Conservation (phyloP, 2,329 filamentous ascomycete species). For the Trichoderma harzianum region DNA sequence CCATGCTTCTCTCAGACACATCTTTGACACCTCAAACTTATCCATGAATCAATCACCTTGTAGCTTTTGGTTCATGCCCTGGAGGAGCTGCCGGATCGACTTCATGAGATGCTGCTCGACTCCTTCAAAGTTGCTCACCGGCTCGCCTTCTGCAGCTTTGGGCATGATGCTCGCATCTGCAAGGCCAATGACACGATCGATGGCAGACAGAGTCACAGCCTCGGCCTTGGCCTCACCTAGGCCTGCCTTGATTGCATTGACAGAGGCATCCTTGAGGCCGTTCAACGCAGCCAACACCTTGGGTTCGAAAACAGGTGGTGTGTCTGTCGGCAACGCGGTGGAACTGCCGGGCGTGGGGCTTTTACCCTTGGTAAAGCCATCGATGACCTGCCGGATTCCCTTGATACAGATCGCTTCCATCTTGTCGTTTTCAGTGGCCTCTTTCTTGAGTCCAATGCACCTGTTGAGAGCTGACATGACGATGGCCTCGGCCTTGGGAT, state of each 20-base stretch:
- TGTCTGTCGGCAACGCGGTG: conserved; percentile 24
- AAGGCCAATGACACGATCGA: conserved; percentile 49
- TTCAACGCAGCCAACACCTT: conserved; percentile 41
- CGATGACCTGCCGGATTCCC: conserved; percentile 41
- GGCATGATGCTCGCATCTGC: conserved; percentile 42
- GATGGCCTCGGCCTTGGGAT: conserved; percentile 44
- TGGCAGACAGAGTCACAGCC: conserved; percentile 47
- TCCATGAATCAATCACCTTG: conserved; percentile 20
- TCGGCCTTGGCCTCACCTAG: conserved; percentile 43
- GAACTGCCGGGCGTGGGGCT: conserved; percentile 33
- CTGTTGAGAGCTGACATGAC: conserved; percentile 54
- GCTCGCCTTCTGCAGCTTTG: conserved; percentile 32
- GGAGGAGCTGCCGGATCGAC: conserved; percentile 38
- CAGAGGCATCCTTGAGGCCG: conserved; percentile 46
- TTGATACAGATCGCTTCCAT: conserved; percentile 48
- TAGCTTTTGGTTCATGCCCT: conserved; percentile 40
- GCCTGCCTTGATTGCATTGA: conserved; percentile 40
- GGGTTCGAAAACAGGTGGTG: conserved; percentile 35
- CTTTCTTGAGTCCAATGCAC: conserved; percentile 46
- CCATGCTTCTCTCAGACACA: neutral
- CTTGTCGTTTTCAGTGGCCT: conserved; percentile 42
- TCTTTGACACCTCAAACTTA: no score
- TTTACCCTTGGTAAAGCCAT: conserved; percentile 41
- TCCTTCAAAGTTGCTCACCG: conserved; percentile 35
- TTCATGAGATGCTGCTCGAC: conserved; percentile 42